Percentiles rank a stretch among this genome's conserved stretches.
phyloP scores from a whole-genome alignment of 768 basidiomycete species.

The Serendipita sp. region DNA sequence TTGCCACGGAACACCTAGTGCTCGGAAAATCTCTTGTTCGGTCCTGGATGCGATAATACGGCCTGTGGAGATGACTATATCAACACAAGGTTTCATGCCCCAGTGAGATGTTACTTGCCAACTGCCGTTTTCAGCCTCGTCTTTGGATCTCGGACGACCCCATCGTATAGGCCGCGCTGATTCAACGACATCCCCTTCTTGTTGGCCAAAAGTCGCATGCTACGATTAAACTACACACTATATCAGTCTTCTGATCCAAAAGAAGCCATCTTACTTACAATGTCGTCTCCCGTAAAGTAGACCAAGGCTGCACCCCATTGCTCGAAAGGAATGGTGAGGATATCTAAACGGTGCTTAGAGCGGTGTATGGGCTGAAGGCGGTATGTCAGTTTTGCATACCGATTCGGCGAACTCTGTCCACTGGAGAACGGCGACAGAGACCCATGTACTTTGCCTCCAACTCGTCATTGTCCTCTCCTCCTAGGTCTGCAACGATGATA shows the following conservation, averaged over 20 bases:
- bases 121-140: conserved; percentile 41
- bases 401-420: conserved; percentile 48
- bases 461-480: conserved; percentile 48
- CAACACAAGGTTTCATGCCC: neutral
- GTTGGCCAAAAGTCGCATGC: conserved; percentile 70
- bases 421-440: conserved; percentile 38
- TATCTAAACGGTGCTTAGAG: conserved; percentile 28
- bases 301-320: conserved; percentile 69
- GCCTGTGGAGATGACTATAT: conserved; percentile 27
- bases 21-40: conserved; percentile 72
- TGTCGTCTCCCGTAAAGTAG: conserved; percentile 93
- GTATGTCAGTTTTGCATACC: conserved; percentile 17
- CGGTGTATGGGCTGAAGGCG: conserved; percentile 6
- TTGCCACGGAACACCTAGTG: conserved; percentile 67
- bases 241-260: neutral
- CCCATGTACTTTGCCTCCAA: conserved; percentile 74
- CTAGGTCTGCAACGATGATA: conserved; percentile 69
- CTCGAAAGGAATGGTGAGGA: conserved; percentile 65
- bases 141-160: conserved; percentile 53
- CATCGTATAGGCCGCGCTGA: conserved; percentile 63
- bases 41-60: conserved; percentile 61
- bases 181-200: conserved; percentile 73
- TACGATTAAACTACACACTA: conserved; percentile 62
- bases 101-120: conserved; percentile 26
- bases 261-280: conserved; percentile 33